Base-by-base conservation (phyloP, 1,139 yeast genomes). In the Scheffersomyces lignicola region DNA sequence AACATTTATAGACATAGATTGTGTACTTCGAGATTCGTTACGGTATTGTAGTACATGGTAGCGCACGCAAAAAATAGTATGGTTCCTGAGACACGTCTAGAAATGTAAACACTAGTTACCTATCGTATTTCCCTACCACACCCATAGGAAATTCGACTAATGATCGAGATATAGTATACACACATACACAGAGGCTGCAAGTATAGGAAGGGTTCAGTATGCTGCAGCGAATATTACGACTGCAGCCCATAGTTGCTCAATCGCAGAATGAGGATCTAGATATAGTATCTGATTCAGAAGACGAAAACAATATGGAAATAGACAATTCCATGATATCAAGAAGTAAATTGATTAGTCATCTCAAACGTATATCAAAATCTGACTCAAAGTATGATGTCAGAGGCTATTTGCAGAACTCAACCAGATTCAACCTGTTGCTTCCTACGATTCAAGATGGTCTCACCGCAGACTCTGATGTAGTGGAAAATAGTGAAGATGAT, bases 261-360 rank as follows among this genome's bases (percentile, higher is more conserved):
- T 11, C 10, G 6, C 6, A 24, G 7, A 24, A 24, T 24, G 10
- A 24, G 6, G 28, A 34, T 42, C 34, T 22, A 21, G 52, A 47
- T 12, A 44, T 43, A 32, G 40, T 51, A 29, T 45, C 55, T 18
- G 54, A 51, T 39, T 51, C 55, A 29, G 52, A 47, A 10, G 40
- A 42, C 22, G 49, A 49, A 7, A 32, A 26, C 10, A 41, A 33
- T 14, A 23, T 14, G 12, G 36, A 34, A 30, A 22, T 35, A 18
- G 34, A 27, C 18, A 16, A 33, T 24, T 14, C 32, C 6, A n/a
- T 33, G 23, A 33, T 42, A 8, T 40, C 39, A 7, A 22, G 14
- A 4, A 24, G 12, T 22, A 17, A 12, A 25, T 32, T 11, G 18
- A 20, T 33, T n/a, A 29, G 24, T 13, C 34, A 36, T n/a, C 27